Evolutionary conservation across 805 yeast genomes (phyloP), one percentile per base, ranked within the genome.

Genomic region (Hanseniaspora vineae): DNA sequence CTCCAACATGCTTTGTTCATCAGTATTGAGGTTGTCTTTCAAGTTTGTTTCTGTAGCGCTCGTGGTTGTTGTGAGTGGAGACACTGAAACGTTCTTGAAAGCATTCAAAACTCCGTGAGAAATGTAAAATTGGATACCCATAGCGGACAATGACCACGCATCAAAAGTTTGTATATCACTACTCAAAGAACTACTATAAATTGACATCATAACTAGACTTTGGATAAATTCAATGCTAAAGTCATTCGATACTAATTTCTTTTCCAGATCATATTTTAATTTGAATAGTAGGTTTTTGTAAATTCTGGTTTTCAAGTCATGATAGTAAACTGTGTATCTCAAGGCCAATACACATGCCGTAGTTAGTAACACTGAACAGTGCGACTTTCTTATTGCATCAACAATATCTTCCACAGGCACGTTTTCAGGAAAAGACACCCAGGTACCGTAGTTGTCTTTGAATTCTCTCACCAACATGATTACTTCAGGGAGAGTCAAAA

Each of bases 401-500:
- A 81, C 65, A 19, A 84, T 64, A 35, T 65, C 66, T 17, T 66
- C 71, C 0, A 80, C 70, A 4, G 78, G 58, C 35, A 73, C 57
- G 13, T 66, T 66, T 31, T 72, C 72, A 0, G 89, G 87, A 45
- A 84, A 77, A 47, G 84, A 77, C 2, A 82, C 78, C 94, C 94
- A 84, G 31, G 86, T 70, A 4, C 88, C 86, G 57, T 80, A 84
- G 55, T 81, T 72, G 44, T 78, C 75, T 42, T 82, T 66, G 58
- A 84, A 84, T 44, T 73, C 74, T 46, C 69, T 70, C 52, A 84
- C 62, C 39, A 83, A 61, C 15, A 67, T 66, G 6, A 71, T 53
- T 0, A 77, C 77, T 52, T 80, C 78, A 2, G 63, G 60, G 39
- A 68, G 55, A 1, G 76, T 56, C 14, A 84, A 55, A 4, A 81